phyloP scores from a whole-genome alignment of 305 asterid species.

The Striga hermonthica region DNA sequence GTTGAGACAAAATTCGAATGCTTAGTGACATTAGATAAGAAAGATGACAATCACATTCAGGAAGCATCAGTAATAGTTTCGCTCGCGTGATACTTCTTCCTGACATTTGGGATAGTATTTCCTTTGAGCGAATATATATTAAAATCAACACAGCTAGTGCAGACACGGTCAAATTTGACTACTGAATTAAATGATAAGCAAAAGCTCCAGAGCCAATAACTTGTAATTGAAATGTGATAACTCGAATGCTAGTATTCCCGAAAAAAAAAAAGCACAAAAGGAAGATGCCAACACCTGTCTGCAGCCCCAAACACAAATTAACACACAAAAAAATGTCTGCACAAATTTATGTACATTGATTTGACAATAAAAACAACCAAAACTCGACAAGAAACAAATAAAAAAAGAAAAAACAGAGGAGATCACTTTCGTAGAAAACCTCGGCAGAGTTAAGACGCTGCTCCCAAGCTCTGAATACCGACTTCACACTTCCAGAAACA shows the following conservation, averaged over 20 bases:
- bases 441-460: slow-evolving; percentile 75
- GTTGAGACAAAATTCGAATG: slow-evolving; percentile 20
- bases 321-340: too few relatives aligned
- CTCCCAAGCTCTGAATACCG: slow-evolving; percentile 93
- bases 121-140: background rate
- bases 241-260: slow-evolving; percentile 11
- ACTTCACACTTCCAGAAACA: slow-evolving; percentile 81
- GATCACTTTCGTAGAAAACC: slow-evolving; percentile 40
- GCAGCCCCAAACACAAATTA: background rate
- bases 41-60: slow-evolving; percentile 9
- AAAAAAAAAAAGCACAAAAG: slow-evolving; percentile 1
- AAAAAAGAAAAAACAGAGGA: too few relatives aligned
- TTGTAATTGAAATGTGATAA: slow-evolving; percentile 1
- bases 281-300: background rate
- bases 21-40: slow-evolving; percentile 7
- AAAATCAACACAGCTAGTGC: slow-evolving; percentile 8
- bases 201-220: slow-evolving; percentile 6
- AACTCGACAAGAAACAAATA: too few relatives aligned
- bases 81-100: slow-evolving; percentile 14
- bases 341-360: too few relatives aligned
- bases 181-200: slow-evolving; percentile 9
- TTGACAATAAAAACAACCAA: too few relatives aligned
- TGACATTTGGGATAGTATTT: slow-evolving; percentile 10
- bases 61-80: background rate
- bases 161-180: slow-evolving; percentile 14